Evolutionary conservation across 2,329 filamentous ascomycete species (phyloP).

Genomic region (Diaporthe vexans): DNA sequence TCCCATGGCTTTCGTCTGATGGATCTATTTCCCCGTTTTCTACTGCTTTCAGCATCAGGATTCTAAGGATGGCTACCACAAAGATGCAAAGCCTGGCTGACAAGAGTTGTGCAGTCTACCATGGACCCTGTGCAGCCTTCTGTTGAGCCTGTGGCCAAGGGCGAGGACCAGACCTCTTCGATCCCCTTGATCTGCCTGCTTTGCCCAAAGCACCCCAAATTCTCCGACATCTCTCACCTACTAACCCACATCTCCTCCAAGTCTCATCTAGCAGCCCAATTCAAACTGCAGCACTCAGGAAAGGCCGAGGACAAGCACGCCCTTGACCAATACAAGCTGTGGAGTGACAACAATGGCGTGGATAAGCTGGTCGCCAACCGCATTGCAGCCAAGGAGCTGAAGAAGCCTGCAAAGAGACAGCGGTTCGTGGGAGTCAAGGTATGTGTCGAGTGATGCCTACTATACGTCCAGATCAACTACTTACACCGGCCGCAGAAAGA

Average conservation of each 20-base stretch:
- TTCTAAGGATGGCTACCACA: neutral
- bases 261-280: slow-evolving; percentile 87
- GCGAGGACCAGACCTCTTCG: slow-evolving; percentile 37
- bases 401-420: slow-evolving; percentile 48
- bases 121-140: slow-evolving; percentile 28
- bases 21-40: neutral
- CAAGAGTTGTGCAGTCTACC: slow-evolving; percentile 1
- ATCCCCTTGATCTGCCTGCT: slow-evolving; percentile 85
- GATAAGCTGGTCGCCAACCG: slow-evolving; percentile 82
- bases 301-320: slow-evolving; percentile 73
- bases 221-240: slow-evolving; percentile 92
- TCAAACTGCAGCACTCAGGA: slow-evolving; percentile 82
- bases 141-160: slow-evolving; percentile 4
- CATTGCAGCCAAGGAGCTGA: slow-evolving; percentile 81
- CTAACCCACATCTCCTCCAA: slow-evolving; percentile 95
- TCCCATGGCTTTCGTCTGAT: neutral
- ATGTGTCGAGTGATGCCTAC: neutral
- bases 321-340: slow-evolving; percentile 79
- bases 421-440: slow-evolving; percentile 6
- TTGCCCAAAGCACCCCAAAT: slow-evolving; percentile 83
- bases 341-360: slow-evolving; percentile 82
- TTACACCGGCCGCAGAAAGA: slow-evolving; percentile 26
- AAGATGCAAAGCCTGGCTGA: slow-evolving; percentile 18
- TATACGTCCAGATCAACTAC: neutral
- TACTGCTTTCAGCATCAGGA: neutral